Percentiles rank a stretch among this genome's conserved stretches.
Evolutionary conservation across 805 yeast species (phyloP).

Genomic region (Debaryomyces prosopidis): DNA sequence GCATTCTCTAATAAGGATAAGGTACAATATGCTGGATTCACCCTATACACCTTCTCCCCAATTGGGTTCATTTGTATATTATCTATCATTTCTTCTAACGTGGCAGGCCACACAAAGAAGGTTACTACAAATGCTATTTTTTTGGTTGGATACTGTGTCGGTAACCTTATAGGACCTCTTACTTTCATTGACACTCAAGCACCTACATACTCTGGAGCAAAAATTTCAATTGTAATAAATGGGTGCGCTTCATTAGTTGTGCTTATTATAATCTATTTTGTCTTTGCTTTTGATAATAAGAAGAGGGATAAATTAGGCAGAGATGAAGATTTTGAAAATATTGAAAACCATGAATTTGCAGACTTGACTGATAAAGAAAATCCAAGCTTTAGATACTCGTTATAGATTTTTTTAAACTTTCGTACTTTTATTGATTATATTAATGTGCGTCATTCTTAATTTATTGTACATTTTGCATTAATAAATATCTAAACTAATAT

Average conservation of each 20-base stretch:
- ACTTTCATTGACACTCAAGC: constrained; percentile 24
- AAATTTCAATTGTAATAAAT: constrained; percentile 10
- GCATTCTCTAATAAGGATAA: constrained; percentile 21
- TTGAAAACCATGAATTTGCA: constrained; percentile 46
- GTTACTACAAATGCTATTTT: constrained; percentile 25
- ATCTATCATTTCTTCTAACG: constrained; percentile 23
- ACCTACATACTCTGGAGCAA: constrained; percentile 26
- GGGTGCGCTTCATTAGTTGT: constrained; percentile 3
- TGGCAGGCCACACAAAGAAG: constrained; percentile 28
- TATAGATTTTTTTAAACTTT: constrained; percentile 9
- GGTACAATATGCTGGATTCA: constrained; percentile 29
- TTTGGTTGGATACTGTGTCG: constrained; percentile 28
- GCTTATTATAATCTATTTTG: constrained; percentile 2
- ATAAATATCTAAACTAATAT: neutral
- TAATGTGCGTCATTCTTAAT: neutral
- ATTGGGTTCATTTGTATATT: constrained; percentile 22
- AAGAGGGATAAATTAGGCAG: constrained; percentile 25
- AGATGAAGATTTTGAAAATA: constrained; percentile 19
- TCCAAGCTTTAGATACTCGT: constrained; percentile 49
- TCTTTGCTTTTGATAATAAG: constrained; percentile 32
- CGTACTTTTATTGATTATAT: neutral
- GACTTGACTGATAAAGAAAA: constrained; percentile 58
- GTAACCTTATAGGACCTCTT: constrained; percentile 29
- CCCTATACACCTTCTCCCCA: constrained; percentile 28
- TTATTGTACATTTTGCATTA: neutral